A percentile compares a stretch with the other conserved stretches of the same genome.
Evolutionary conservation across 352 stramenopile genomes (phyloP).

Genomic region (Plasmopara viticola): DNA sequence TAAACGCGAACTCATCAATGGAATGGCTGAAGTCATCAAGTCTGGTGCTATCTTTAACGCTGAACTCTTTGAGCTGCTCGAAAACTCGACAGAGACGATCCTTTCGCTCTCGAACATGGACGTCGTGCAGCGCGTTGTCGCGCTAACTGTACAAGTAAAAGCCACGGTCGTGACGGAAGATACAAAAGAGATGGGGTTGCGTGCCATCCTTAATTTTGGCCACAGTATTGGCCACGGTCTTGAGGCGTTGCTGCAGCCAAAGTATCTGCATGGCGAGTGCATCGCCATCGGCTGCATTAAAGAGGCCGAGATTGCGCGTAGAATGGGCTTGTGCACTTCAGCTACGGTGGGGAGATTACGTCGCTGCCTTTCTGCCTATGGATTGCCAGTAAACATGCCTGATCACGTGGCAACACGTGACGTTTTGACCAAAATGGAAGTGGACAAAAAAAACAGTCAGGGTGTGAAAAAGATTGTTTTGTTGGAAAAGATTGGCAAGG

Average conservation of each 20-base stretch:
- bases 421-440: conserved; percentile 79
- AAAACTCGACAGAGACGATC: conserved; percentile 85
- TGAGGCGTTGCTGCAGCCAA: conserved; percentile 93
- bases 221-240: conserved; percentile 99
- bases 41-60: conserved; percentile 94
- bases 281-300: conserved; percentile 96
- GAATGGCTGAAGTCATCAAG: conserved; percentile 97
- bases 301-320: conserved; percentile 90
- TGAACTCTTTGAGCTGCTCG: conserved; percentile 91
- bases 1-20: conserved; percentile 92
- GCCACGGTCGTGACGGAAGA: conserved; percentile 93
- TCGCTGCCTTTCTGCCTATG: conserved; percentile 62
- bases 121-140: conserved; percentile 60
- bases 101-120: conserved; percentile 55
- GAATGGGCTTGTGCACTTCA: conserved; percentile 64
- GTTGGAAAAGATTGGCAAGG: conserved; percentile 62
- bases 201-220: conserved; percentile 98
- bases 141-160: conserved; percentile 88
- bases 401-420: conserved; percentile 47
- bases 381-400: conserved; percentile 60
- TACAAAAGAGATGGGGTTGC: conserved; percentile 92
- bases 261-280: conserved; percentile 95
- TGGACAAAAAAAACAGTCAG: conserved; percentile 84
- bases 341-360: conserved; percentile 65
- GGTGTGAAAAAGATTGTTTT: conserved; percentile 80